These are phyloP conservation scores for Lenwebbia sp. DNA, from an alignment of 345 rosid genomes.

Conservation along the genomic window DNA sequence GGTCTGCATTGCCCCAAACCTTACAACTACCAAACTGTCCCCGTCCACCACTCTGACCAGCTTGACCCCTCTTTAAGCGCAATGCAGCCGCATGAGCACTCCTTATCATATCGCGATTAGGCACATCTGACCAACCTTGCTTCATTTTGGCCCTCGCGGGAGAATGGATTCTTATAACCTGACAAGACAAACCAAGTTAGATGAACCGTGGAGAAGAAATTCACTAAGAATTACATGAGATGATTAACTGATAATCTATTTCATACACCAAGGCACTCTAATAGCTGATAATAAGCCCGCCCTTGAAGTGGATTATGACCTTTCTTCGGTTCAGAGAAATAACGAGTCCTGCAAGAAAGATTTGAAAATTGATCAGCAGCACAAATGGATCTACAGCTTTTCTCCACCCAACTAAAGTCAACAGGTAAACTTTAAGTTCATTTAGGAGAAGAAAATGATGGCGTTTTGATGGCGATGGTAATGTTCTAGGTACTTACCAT, in stretches of 20 bases:
- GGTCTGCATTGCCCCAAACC: conserved; percentile 73
- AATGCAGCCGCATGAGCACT: conserved; percentile 75
- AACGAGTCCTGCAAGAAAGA: conserved; percentile 57
- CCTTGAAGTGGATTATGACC: conserved; percentile 99
- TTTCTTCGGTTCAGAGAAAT: conserved; percentile 85
- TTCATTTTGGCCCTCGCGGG: conserved; percentile 76
- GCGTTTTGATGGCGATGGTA: not conserved
- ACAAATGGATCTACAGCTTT: not conserved
- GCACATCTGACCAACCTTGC: conserved; percentile 82
- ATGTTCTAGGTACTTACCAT: not conserved
- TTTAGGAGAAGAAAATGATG: not conserved
- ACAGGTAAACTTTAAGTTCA: not conserved
- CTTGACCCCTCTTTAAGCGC: conserved; percentile 46
- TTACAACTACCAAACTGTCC: conserved; percentile 88
- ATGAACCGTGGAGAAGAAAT: not conserved
- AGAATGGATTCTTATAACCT: conserved; percentile 95
- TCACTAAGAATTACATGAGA: not conserved
- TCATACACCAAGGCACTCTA: conserved; percentile 95
- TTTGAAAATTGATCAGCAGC: not conserved
- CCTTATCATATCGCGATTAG: conserved; percentile 62
- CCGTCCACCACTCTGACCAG: conserved; percentile 14
- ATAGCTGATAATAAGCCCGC: conserved; percentile 91
- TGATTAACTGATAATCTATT: not conserved
- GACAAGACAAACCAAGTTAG: not conserved
- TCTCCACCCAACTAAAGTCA: not conserved